Evolutionary conservation across 2,329 filamentous ascomycete species (phyloP).

Genomic region (Coccinonectria pachysandricola): DNA sequence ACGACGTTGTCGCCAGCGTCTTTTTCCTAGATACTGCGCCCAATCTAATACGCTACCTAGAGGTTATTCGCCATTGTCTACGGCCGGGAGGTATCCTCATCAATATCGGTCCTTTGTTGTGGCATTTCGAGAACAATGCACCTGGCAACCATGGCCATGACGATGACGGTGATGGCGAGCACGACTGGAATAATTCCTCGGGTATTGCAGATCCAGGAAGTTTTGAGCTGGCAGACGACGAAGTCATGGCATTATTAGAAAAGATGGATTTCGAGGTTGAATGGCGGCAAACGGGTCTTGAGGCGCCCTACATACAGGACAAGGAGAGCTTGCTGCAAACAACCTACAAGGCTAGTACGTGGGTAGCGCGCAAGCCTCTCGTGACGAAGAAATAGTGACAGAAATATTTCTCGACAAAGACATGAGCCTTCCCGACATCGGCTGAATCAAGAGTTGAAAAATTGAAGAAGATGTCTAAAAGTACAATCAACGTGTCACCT

Average conservation of each 20-base stretch:
- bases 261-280: conserved; percentile 69
- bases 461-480: too few species aligned
- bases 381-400: too few species aligned
- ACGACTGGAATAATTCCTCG: conserved; percentile 37
- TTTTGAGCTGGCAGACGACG: conserved; percentile 82
- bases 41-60: conserved; percentile 81
- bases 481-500: too few species aligned
- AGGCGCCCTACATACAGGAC: conserved; percentile 82
- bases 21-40: conserved; percentile 98
- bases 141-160: conserved; percentile 46
- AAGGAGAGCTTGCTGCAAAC: conserved; percentile 76
- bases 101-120: conserved; percentile 83
- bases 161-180: conserved; percentile 39
- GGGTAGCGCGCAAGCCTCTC: conserved; percentile 67
- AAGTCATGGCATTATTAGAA: conserved; percentile 67
- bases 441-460: too few species aligned
- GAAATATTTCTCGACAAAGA: too few species aligned
- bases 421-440: too few species aligned
- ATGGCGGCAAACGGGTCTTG: conserved; percentile 45
- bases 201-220: conserved; percentile 84
- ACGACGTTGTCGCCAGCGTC: conserved; percentile 77
- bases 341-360: conserved; percentile 68
- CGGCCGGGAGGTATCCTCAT: conserved; percentile 70
- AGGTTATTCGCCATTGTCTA: conserved; percentile 71
- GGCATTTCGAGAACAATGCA: conserved; percentile 82